Conservation (phyloP, 2,329 filamentous ascomycete species). For the Thelonectria discophora region DNA sequence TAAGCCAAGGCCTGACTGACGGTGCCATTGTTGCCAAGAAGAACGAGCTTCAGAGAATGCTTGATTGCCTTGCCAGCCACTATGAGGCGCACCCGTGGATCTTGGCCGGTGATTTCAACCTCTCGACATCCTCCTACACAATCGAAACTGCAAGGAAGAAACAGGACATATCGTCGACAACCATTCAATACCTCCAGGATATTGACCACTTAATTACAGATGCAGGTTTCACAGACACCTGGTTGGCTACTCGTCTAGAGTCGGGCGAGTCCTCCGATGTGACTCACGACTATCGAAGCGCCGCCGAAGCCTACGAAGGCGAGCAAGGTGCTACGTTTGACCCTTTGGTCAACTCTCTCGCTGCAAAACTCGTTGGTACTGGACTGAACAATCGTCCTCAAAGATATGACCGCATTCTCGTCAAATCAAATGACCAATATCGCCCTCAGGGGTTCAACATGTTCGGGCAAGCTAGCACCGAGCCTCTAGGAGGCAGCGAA, state of each 20-base stretch:
- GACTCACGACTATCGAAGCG: slow-evolving; percentile 36
- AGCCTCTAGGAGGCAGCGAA: not conserved
- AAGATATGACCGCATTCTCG: slow-evolving; percentile 70
- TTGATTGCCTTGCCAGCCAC: slow-evolving; percentile 53
- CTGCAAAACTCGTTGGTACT: slow-evolving; percentile 58
- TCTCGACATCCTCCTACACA: slow-evolving; percentile 66
- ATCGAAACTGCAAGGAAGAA: slow-evolving; percentile 62
- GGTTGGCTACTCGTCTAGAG: slow-evolving; percentile 56
- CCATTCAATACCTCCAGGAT: slow-evolving; percentile 52
- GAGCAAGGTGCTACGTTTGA: slow-evolving; percentile 74
- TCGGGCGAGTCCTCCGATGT: slow-evolving; percentile 51
- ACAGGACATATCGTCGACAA: slow-evolving; percentile 62
- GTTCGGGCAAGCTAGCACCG: slow-evolving; percentile 56
- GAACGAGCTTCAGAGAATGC: slow-evolving; percentile 61
- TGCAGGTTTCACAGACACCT: slow-evolving; percentile 61
- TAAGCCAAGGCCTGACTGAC: slow-evolving; percentile 69
- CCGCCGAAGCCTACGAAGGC: slow-evolving; percentile 58
- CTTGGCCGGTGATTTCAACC: slow-evolving; percentile 71
- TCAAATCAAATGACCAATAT: slow-evolving; percentile 53
- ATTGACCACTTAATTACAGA: slow-evolving; percentile 59
- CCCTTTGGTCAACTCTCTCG: slow-evolving; percentile 64
- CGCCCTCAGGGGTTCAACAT: slow-evolving; percentile 58
- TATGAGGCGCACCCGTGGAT: slow-evolving; percentile 61
- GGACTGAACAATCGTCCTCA: slow-evolving; percentile 66
- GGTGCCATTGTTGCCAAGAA: slow-evolving; percentile 65